Evolutionary conservation across 192 early-diverging fungal species (phyloP).

Genomic region (Funneliformis mosseae): DNA sequence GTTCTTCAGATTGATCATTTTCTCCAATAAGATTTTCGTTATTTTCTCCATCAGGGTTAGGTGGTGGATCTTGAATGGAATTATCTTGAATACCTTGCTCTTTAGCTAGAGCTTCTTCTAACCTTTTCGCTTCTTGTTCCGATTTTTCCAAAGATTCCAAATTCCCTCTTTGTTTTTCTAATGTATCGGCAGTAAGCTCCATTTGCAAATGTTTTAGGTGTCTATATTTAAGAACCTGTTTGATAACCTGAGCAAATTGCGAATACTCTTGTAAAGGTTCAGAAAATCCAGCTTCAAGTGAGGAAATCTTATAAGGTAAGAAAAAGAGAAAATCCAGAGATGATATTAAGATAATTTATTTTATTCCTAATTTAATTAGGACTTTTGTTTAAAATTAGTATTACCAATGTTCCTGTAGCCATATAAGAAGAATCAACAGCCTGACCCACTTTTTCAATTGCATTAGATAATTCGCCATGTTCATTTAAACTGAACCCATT

Average conservation of each 20-base stretch:
- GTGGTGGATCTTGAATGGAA: not conserved
- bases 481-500: conserved; percentile 96
- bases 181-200: conserved; percentile 71
- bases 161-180: conserved; percentile 70
- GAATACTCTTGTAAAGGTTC: conserved; percentile 88
- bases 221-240: conserved; percentile 81
- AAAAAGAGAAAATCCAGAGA: not conserved
- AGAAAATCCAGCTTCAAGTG: conserved; percentile 77
- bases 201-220: conserved; percentile 86
- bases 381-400: not conserved
- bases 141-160: conserved; percentile 64
- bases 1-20: conserved; percentile 31
- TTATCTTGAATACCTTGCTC: conserved; percentile 30
- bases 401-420: conserved; percentile 70
- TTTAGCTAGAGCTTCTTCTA: conserved; percentile 67
- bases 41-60: not conserved
- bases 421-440: conserved; percentile 85
- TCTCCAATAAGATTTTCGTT: not conserved
- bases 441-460: conserved; percentile 91
- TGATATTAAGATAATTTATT: not conserved
- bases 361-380: not conserved
- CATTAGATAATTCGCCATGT: conserved; percentile 66
- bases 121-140: conserved; percentile 71
- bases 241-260: conserved; percentile 87
- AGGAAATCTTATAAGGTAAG: conserved; percentile 42